phyloP scores from a whole-genome alignment of 768 basidiomycete genomes.

The Cyclocybe cylindracea region DNA sequence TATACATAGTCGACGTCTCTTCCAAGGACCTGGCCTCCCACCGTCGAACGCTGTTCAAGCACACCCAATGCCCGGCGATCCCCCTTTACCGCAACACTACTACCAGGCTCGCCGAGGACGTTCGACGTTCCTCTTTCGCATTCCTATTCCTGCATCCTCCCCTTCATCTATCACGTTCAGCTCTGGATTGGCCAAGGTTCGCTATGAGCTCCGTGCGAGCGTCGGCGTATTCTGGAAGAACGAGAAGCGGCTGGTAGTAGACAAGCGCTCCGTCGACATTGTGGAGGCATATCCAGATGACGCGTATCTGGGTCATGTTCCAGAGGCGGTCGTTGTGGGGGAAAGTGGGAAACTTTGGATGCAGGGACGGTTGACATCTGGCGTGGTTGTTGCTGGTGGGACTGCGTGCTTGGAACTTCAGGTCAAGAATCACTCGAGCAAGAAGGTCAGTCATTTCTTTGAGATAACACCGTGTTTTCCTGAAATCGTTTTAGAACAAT shows the following conservation, averaged over 20 bases:
- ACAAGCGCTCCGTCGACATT: constrained; percentile 61
- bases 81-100: constrained; percentile 63
- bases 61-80: constrained; percentile 57
- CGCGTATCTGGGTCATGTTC: constrained; percentile 37
- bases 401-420: constrained; percentile 73
- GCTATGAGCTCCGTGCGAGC: constrained; percentile 74
- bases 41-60: constrained; percentile 82
- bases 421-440: constrained; percentile 80
- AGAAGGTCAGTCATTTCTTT: constrained; percentile 55
- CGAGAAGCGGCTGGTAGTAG: constrained; percentile 67
- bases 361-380: constrained; percentile 66
- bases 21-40: constrained; percentile 80
- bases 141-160: constrained; percentile 65
- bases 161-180: constrained; percentile 77
- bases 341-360: constrained; percentile 83
- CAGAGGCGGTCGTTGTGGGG: constrained; percentile 63
- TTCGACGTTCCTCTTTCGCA: constrained; percentile 80
- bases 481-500: constrained; percentile 51
- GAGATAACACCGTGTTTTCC: not conserved
- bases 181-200: constrained; percentile 63
- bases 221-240: constrained; percentile 77
- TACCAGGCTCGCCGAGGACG: constrained; percentile 73
- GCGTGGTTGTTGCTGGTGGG: constrained; percentile 65
- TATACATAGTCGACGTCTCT: constrained; percentile 66
- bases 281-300: constrained; percentile 52